Evolutionary conservation across 768 basidiomycete genomes (phyloP).

Genomic region (Boletus pseudopeckii): DNA sequence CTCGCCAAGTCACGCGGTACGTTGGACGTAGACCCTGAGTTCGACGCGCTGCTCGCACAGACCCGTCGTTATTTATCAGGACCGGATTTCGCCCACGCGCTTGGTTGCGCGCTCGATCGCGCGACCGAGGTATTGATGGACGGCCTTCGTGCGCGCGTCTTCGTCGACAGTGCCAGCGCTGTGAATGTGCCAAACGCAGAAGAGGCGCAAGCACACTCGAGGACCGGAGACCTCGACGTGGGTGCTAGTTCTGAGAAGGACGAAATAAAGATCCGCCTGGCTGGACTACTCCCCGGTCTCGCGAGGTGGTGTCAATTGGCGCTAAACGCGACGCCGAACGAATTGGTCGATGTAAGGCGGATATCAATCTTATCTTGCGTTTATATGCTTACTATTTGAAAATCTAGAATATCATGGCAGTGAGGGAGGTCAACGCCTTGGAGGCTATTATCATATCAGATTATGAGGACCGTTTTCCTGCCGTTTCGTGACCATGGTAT

Average conservation of each 20-base stretch:
- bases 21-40: constrained; percentile 33
- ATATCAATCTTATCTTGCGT: background rate
- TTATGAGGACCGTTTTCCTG: constrained; percentile 52
- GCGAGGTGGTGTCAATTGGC: constrained; percentile 74
- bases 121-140: constrained; percentile 63
- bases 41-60: constrained; percentile 65
- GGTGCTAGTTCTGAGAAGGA: constrained; percentile 15
- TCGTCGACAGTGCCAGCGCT: constrained; percentile 34
- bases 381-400: constrained; percentile 4
- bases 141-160: constrained; percentile 64
- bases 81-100: constrained; percentile 64
- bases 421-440: constrained; percentile 63
- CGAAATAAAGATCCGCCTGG: constrained; percentile 61
- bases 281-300: constrained; percentile 75
- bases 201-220: constrained; percentile 8
- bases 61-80: constrained; percentile 61
- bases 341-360: constrained; percentile 73
- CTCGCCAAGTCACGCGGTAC: constrained; percentile 4
- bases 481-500: constrained; percentile 9
- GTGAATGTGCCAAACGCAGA: constrained; percentile 7
- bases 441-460: constrained; percentile 71
- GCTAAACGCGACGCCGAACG: constrained; percentile 69
- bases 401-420: constrained; percentile 53
- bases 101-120: constrained; percentile 70
- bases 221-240: constrained; percentile 19